A percentile compares a stretch with the other conserved stretches of the same genome.
Evolutionary conservation across 2,329 filamentous ascomycete species (phyloP).

Genomic region (Penicillium sp.): DNA sequence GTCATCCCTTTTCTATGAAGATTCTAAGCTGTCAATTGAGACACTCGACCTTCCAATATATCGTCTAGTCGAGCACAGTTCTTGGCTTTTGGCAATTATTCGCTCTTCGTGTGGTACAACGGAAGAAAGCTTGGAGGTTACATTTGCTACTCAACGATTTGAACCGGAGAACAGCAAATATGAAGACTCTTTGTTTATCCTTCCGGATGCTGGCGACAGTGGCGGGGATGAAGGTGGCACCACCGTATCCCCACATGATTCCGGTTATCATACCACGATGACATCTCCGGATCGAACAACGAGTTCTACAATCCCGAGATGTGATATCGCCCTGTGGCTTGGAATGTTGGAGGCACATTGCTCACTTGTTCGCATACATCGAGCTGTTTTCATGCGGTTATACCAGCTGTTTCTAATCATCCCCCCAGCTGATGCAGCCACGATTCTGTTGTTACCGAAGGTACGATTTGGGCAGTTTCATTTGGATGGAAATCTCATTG

Average conservation of each 20-base stretch:
- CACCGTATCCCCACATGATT: slow-evolving; percentile 14
- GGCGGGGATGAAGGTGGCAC: background rate
- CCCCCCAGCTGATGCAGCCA: slow-evolving; percentile 13
- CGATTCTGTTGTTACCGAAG: slow-evolving; percentile 14
- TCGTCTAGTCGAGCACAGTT: slow-evolving; percentile 19
- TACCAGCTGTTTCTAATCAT: slow-evolving; percentile 20
- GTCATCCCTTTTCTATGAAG: background rate
- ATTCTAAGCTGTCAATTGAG: background rate
- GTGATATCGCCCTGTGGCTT: slow-evolving; percentile 12
- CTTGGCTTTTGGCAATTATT: slow-evolving; percentile 17
- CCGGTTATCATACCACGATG: slow-evolving; percentile 10
- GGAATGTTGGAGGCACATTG: slow-evolving; percentile 18
- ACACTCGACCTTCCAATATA: slow-evolving; percentile 20
- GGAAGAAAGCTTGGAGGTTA: background rate
- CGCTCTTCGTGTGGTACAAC: background rate
- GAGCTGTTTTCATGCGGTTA: slow-evolving; percentile 17
- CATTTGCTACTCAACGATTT: background rate
- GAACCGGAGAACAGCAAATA: background rate
- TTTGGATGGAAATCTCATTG: slow-evolving; percentile 11
- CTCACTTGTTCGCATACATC: slow-evolving; percentile 18
- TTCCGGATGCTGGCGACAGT: background rate
- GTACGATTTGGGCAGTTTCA: slow-evolving; percentile 10
- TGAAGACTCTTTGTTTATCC: background rate
- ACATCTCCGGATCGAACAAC: background rate
- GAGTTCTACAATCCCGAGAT: background rate